phyloP scores from a whole-genome alignment of 495 filamentous ascomycete species.

The Chlorociboria aeruginascens region DNA sequence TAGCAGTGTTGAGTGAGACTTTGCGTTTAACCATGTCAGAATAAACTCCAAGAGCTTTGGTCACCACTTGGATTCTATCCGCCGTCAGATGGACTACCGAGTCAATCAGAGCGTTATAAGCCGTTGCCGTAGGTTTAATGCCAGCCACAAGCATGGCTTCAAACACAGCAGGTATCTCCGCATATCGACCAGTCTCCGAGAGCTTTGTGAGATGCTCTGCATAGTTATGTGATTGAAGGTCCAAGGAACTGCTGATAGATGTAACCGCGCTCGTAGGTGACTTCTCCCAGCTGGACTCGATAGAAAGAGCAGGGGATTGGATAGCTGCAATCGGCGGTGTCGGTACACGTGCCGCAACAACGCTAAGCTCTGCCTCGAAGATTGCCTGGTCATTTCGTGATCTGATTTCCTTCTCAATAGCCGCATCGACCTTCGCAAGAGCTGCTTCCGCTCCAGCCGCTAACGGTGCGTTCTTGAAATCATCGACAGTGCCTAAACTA shows the following conservation, averaged over 20 bases:
- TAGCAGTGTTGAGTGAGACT: constrained; percentile 68
- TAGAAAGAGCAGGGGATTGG: constrained; percentile 14
- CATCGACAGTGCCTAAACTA: constrained; percentile 37
- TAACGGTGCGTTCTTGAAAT: constrained; percentile 47
- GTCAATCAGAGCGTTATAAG: constrained; percentile 81
- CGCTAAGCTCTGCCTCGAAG: constrained; percentile 18
- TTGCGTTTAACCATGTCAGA: constrained; percentile 87
- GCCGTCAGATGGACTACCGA: constrained; percentile 66
- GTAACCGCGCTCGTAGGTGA: constrained; percentile 22
- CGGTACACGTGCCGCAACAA: constrained; percentile 17
- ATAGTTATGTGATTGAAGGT: constrained; percentile 52
- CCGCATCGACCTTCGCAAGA: constrained; percentile 47
- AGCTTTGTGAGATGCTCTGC: constrained; percentile 67
- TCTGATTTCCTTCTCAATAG: constrained; percentile 48
- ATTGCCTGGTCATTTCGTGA: constrained; percentile 19
- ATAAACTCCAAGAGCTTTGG: constrained; percentile 89
- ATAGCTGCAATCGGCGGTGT: constrained; percentile 15
- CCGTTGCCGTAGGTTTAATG: constrained; percentile 62
- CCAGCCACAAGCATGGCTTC: constrained; percentile 71
- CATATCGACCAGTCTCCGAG: constrained; percentile 51
- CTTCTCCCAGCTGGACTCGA: constrained; percentile 20
- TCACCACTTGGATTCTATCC: constrained; percentile 65
- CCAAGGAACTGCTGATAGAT: constrained; percentile 29
- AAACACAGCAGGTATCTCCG: constrained; percentile 81
- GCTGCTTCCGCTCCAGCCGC: constrained; percentile 36